Conservation (phyloP, 352 stramenopile species). For the Phytophthora pluvialis region DNA sequence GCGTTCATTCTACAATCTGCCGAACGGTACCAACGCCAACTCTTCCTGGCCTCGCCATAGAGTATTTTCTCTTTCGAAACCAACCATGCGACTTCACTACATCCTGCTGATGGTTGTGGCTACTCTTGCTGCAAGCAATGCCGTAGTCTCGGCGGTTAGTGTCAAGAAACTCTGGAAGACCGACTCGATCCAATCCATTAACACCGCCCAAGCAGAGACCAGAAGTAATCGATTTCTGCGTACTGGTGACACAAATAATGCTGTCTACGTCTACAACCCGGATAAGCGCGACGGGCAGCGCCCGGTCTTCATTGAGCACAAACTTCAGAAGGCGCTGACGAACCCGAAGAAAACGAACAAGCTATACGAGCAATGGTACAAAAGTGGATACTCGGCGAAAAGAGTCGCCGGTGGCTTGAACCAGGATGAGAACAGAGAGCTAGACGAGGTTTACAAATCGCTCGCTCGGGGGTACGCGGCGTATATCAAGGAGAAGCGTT, state of each 20-base stretch:
- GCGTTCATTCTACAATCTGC: constrained; percentile 10
- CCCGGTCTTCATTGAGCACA: constrained; percentile 16
- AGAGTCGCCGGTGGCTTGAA: constrained; percentile 1
- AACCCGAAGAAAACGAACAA: constrained; percentile 20
- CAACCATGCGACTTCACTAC: constrained; percentile 17
- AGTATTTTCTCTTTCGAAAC: neutral
- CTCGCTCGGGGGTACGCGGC: constrained; percentile 14
- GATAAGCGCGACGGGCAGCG: constrained; percentile 2
- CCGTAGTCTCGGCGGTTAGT: neutral
- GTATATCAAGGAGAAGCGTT: constrained; percentile 4
- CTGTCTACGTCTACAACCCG: neutral
- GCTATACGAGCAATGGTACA: constrained; percentile 24
- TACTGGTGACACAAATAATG: neutral
- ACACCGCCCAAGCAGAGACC: neutral
- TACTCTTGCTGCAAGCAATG: constrained; percentile 8
- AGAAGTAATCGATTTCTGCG: constrained; percentile 11
- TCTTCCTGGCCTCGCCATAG: neutral
- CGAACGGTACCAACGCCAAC: neutral
- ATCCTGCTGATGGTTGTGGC: constrained; percentile 5
- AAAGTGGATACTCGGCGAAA: constrained; percentile 14
- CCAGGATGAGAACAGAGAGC: constrained; percentile 17
- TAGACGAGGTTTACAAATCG: constrained; percentile 9
- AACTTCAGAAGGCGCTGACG: constrained; percentile 17
- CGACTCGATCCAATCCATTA: neutral
- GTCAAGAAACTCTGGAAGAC: neutral